Percentiles rank a stretch among this genome's conserved stretches.
These are phyloP conservation scores for Ziziphus jujuba DNA, from an alignment of 306 rosid species.

Conservation along the genomic window DNA sequence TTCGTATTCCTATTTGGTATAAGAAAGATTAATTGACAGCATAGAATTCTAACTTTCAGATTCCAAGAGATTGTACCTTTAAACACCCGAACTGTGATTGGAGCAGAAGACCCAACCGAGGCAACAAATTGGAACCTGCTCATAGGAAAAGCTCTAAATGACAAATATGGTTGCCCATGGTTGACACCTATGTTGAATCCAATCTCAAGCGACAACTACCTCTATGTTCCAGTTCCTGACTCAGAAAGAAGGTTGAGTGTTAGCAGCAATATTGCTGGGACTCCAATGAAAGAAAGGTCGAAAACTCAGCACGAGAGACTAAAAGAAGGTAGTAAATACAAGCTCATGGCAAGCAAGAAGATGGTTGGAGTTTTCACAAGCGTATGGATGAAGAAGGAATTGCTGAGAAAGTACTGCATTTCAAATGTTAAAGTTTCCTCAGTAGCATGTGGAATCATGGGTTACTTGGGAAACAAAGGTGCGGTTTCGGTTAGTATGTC, in stretches of 20 bases:
- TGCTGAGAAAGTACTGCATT: conserved; percentile 50
- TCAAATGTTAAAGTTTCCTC: conserved; percentile 78
- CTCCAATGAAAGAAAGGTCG: conserved; percentile 22
- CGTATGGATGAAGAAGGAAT: conserved; percentile 73
- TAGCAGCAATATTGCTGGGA: conserved; percentile 9
- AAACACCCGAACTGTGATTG: conserved; percentile 72
- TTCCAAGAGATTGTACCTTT: conserved; percentile 94
- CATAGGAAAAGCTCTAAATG: conserved; percentile 64
- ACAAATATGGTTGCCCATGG: conserved; percentile 51
- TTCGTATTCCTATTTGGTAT: background rate
- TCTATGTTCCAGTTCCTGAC: conserved; percentile 17
- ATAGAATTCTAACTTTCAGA: conserved; percentile 35
- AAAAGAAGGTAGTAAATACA: conserved; percentile 41
- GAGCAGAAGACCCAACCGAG: conserved; percentile 72
- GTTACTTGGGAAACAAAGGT: conserved; percentile 93
- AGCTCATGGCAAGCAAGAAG: conserved; percentile 75
- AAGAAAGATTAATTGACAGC: background rate
- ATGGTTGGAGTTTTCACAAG: conserved; percentile 93
- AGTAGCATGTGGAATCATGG: conserved; percentile 97
- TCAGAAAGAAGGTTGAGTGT: conserved; percentile 18
- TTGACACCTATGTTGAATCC: conserved; percentile 47
- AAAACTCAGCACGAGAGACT: conserved; percentile 15
- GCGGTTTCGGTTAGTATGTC: conserved; percentile 81
- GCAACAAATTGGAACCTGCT: conserved; percentile 83
- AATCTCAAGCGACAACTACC: conserved; percentile 35